These are phyloP conservation scores for Chaetomiaceae sp. DNA, from an alignment of 2,329 filamentous ascomycete genomes.

Conservation along the genomic window DNA sequence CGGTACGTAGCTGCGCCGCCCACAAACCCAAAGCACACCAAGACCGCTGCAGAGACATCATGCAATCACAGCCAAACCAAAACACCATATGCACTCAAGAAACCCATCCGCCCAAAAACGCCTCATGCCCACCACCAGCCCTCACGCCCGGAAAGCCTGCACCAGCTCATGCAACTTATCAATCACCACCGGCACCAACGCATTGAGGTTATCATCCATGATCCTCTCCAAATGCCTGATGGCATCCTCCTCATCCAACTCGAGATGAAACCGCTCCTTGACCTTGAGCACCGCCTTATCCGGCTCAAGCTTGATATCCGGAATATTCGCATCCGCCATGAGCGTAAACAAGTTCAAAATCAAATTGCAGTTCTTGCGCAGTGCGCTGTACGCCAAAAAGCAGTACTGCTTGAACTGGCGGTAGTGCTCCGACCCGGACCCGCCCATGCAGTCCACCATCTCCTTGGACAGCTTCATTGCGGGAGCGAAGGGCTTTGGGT, in stretches of 20 bases:
- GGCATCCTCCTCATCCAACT: conserved; percentile 88
- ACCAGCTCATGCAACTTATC: conserved; percentile 92
- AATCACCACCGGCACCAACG: conserved; percentile 88
- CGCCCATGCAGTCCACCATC: conserved; percentile 99
- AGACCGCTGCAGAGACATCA: too few species aligned
- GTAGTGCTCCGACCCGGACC: conserved; percentile 74
- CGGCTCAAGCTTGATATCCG: conserved; percentile 85
- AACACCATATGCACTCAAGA: neutral
- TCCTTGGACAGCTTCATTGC: conserved; percentile 96
- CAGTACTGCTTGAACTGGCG: conserved; percentile 90
- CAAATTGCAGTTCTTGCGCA: conserved; percentile 83
- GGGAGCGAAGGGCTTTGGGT: conserved; percentile 95
- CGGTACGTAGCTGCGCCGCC: too few species aligned
- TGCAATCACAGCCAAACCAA: too few species aligned
- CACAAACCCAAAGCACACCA: too few species aligned
- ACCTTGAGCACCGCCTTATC: conserved; percentile 95
- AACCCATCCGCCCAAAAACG: neutral
- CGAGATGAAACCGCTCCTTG: conserved; percentile 87
- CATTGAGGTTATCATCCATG: conserved; percentile 86
- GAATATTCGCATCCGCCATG: conserved; percentile 97
- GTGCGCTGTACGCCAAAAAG: conserved; percentile 86
- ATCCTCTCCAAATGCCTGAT: conserved; percentile 81
- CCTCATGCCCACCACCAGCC: neutral
- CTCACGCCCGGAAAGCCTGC: conserved; percentile 77
- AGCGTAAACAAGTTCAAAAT: conserved; percentile 93